Evolutionary conservation across 2,329 filamentous ascomycete species (phyloP).

Genomic region (Bimuria novae-zelandiae): DNA sequence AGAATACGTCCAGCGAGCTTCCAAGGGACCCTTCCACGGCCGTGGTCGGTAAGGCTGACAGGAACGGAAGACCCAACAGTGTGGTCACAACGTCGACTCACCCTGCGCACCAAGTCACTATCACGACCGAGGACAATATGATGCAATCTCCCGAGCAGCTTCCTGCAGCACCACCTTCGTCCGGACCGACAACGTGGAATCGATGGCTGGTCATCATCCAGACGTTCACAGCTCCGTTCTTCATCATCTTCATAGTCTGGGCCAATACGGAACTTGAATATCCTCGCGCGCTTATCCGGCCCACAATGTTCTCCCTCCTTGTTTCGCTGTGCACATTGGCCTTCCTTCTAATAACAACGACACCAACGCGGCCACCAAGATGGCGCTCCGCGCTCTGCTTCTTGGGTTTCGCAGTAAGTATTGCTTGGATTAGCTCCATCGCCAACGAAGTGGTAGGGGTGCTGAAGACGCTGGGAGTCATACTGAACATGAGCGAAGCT

Average conservation of each 20-base stretch:
- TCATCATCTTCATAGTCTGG: conserved; percentile 78
- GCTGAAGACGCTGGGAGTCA: conserved; percentile 88
- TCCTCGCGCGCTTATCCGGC: conserved; percentile 63
- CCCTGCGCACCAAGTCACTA: conserved; percentile 33
- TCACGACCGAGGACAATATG: conserved; percentile 41
- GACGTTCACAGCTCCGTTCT: conserved; percentile 83
- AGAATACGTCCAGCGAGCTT: conserved; percentile 16
- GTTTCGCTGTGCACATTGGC: conserved; percentile 69
- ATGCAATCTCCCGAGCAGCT: conserved; percentile 45
- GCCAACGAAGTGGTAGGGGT: conserved; percentile 95
- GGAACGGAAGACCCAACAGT: conserved; percentile 8
- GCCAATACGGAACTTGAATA: conserved; percentile 66
- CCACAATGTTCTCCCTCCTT: conserved; percentile 49
- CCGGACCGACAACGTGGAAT: conserved; percentile 70
- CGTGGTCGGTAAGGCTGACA: conserved; percentile 1
- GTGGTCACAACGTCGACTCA: conserved; percentile 24
- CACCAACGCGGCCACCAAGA: conserved; percentile 67
- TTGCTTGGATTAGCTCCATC: conserved; percentile 95
- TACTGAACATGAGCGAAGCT: conserved; percentile 90
- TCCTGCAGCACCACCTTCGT: conserved; percentile 17
- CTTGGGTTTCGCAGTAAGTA: conserved; percentile 85
- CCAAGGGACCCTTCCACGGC: conserved; percentile 14
- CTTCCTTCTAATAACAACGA: conserved; percentile 71
- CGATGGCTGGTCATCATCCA: conserved; percentile 88
- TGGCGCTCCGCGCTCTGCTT: conserved; percentile 83